Base-by-base conservation (phyloP, 1,139 yeast species). In the Kazachstania sp. region DNA sequence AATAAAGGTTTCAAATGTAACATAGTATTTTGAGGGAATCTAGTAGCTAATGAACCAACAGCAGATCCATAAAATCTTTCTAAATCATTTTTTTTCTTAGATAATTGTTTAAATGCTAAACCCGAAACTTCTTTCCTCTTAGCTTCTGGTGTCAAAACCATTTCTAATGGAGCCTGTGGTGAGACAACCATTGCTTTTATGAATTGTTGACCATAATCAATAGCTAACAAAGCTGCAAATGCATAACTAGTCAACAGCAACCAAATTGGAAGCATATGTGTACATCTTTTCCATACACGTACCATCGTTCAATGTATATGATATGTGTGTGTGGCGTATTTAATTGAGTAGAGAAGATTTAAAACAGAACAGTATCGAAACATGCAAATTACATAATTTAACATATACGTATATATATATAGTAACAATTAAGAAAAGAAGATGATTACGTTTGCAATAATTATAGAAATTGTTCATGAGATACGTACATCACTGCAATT, bases 111-210 rank as follows among this genome's bases (percentile, higher is more conserved):
- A 52, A 90, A 73, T 1, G 86, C 81, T 29, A 92, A 59, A 0
- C 95, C 96, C 2, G 90, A 76, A 12, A 81, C 71, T 59, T 92
- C 97, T 64, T 92, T 92, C 50, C 98, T 75, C 65, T 88, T 87
- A 7, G 96, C 86, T 60, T 92, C 97, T 38, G 86, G 83, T 4
- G 97, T 86, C 51, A 92, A 70, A 12, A 92, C 83, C 43, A 92
- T 76, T 60, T 92, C 98, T 63, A 88, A 82, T 18, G 90, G 84
- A 30, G 88, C 79, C 9, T 90, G 87, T 0, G 97, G 97, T 0
- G 97, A 96, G 43, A 94, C 83, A 46, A 92, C 71, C 44, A 84
- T 86, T 1, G 95, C 87, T 64, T 94, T 92, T 35, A 92, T 79
- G 71, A 74, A 85, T 61, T 88, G 95, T 50, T 86, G 84, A 46